Evolutionary conservation across 192 early-diverging fungal species (phyloP), one percentile per base, ranked within the genome.

Genomic region (Linnemannia elongata): DNA sequence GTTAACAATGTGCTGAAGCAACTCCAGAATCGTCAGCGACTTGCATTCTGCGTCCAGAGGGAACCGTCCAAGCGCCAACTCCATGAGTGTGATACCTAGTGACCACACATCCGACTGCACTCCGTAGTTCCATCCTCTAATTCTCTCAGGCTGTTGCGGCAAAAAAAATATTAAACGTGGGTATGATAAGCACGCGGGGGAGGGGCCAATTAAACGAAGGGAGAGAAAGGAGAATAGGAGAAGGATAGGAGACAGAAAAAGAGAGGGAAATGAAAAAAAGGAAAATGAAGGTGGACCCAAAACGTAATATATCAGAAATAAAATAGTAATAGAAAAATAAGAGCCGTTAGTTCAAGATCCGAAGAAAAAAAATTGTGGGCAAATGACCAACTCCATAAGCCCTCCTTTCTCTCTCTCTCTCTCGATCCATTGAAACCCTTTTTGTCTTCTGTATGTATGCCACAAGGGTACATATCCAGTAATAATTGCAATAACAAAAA

Each of bases 1-100:
- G 81, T 97, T 95, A 4, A 95, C 95, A 82, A 99, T 97, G 77
- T 95, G 97, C 85, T 97, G 95, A 72, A 99, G 92, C 81, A 99
- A 90, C 74, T 99, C 98, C 88, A 99, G 96, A 38, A 97, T 95
- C 8, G 96, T 93, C 88, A 96, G 77, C 27, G 92, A 89, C 82
- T 91, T 92, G 60, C 92, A 89, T 69, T 95, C 96, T 72, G 93
- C 91, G 69, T 92, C 92, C 76, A 96, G 86, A 27, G 95, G 95
- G 82, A 94, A 96, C 70, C 92, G 85, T 74, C 95, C 95, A 60
- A 96, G 82, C 0, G 94, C 95, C 82, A 97, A 89, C 81, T 97
- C 95, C 92, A 97, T 94, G 72, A 96, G 87, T 6, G 94, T 95
- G 69, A 96, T 91, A n/a, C 95, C 95, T 60, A 97, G 80, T 33